phyloP scores from a whole-genome alignment of 306 rosid genomes.

The Vigna trinervia region DNA sequence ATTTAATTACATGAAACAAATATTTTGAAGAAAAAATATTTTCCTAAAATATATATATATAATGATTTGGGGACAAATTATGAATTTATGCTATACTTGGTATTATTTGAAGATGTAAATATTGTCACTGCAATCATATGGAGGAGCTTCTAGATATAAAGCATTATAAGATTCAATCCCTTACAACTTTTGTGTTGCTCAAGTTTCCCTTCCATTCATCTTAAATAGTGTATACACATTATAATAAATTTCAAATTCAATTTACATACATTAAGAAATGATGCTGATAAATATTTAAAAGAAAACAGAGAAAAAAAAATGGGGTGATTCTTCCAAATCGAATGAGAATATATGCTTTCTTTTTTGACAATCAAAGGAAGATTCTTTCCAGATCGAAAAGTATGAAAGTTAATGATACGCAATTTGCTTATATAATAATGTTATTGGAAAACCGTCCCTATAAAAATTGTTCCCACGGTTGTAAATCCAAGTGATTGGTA shows the following conservation, averaged over 20 bases:
- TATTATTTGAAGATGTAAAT: background rate
- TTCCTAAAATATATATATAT: no score
- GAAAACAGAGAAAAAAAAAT: background rate
- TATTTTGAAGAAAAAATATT: no score
- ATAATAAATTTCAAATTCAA: background rate
- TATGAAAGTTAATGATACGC: conserved; percentile 38
- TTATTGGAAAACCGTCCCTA: background rate
- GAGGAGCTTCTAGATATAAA: background rate
- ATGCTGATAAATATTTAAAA: background rate
- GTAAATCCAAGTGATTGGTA: no score
- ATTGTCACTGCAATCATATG: background rate
- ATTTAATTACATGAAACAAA: no score
- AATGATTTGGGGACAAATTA: no score
- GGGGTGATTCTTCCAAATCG: conserved; percentile 42
- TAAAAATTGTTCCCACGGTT: background rate
- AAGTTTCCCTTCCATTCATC: background rate
- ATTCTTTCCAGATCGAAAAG: conserved; percentile 57
- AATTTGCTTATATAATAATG: conserved; percentile 24
- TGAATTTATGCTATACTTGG: background rate
- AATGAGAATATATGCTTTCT: conserved; percentile 77
- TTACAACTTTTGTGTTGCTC: background rate
- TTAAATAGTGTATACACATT: background rate
- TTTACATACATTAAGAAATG: background rate
- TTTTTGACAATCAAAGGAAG: conserved; percentile 72
- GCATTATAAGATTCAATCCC: background rate